Conservation (phyloP, 1,139 yeast genomes). For the Debaryomyces sp. region DNA sequence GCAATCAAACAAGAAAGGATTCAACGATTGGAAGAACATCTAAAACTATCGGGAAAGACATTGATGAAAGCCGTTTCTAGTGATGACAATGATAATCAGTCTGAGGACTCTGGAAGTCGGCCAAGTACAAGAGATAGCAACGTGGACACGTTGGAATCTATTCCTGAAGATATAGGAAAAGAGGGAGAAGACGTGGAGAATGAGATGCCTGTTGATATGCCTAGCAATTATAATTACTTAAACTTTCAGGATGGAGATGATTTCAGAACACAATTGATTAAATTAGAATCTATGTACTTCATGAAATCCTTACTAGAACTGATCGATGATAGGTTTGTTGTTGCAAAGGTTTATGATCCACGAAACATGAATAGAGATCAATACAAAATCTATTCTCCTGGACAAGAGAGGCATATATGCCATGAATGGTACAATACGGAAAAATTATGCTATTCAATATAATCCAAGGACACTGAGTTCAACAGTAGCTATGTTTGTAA, state of each 20-base stretch:
- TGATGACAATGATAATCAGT: not conserved
- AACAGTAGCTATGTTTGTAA: slow-evolving; percentile 5
- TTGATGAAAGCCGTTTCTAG: not conserved
- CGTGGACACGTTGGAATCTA: not conserved
- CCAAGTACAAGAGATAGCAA: not conserved
- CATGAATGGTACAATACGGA: not conserved
- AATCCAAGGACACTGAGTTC: not conserved
- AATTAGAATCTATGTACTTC: not conserved
- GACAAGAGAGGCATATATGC: not conserved
- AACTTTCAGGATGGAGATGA: not conserved
- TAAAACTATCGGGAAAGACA: not conserved
- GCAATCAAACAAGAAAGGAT: not conserved
- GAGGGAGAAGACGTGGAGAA: not conserved
- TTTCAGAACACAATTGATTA: not conserved
- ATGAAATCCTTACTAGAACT: not conserved
- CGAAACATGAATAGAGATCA: not conserved
- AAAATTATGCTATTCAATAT: not conserved
- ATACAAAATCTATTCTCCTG: not conserved
- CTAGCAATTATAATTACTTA: not conserved
- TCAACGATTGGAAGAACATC: not conserved
- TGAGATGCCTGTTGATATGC: not conserved
- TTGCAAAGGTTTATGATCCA: not conserved
- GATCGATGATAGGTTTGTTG: not conserved
- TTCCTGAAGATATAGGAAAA: not conserved
- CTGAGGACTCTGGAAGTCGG: not conserved